Evolutionary conservation across 441 rosid genomes (phyloP), one percentile per base, ranked within the genome.

Genomic region (Eugenia klotzschiana): DNA sequence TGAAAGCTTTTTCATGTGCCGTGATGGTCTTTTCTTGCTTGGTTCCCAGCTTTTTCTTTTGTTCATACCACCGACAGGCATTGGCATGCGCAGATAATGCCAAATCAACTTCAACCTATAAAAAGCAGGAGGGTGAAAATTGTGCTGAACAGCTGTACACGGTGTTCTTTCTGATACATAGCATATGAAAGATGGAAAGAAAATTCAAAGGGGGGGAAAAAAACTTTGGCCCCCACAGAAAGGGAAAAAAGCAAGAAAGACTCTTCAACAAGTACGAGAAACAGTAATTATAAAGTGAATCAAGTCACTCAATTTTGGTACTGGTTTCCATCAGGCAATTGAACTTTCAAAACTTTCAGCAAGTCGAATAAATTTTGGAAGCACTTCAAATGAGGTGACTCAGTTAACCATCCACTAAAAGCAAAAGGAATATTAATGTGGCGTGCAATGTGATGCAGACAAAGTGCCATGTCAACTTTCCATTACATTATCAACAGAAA

Each of bases 71-170:
- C 84, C 94, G 90, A 84, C 96, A 90, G 85, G 98, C 98, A 90
- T 97, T 97, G 85, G 98, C 96, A 83, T 94, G 98, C 1, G 98
- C 99, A 81, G 98, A 95, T 86, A 94, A 93, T 87, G 97, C 95
- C 87, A 95, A 90, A 90, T 94, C 98, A 85, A 95, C 98, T 90
- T 97, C 99, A 77, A 95, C 98, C 99, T 97, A 87, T 64, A 69
- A 84, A 20, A 50, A 81, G 84, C 79, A 54, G 37, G 51, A 81
- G 9, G 84, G 73, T 81, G 57, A 27, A 64, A 64, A 6, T 8
- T 25, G 29, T 58, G 53, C 15, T 26, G 29, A n/a, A 51, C 40
- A 69, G 25, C 46, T 20, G 77, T 18, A 69, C 77, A 69, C 5
- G 25, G 40, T 33, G 25, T 33, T 9, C 74, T 69, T 33, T 37